phyloP scores from a whole-genome alignment of 345 rosid species.

The Bruguiera gymnorhiza region DNA sequence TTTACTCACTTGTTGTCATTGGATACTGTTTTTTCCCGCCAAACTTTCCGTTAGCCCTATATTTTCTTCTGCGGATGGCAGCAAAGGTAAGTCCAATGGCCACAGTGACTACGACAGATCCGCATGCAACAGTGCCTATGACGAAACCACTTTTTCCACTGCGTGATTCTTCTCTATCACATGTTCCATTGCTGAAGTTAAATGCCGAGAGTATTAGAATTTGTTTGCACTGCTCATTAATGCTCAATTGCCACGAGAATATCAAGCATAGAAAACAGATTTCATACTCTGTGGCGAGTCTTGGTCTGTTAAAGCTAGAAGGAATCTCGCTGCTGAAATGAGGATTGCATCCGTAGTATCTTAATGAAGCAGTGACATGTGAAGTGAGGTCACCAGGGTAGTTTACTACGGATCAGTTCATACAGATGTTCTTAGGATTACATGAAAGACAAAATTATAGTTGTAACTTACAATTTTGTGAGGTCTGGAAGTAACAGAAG shows the following conservation, averaged over 20 bases:
- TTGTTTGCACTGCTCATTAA: neutral
- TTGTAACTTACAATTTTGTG: constrained; percentile 38
- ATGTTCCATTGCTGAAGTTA: constrained; percentile 42
- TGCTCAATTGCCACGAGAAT: neutral
- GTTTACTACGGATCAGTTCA: neutral
- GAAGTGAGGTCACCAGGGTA: constrained; percentile 1
- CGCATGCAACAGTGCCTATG: constrained; percentile 40
- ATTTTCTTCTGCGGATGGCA: constrained; percentile 30
- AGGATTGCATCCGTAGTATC: constrained; percentile 55
- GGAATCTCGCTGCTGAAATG: constrained; percentile 25
- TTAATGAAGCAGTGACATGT: constrained; percentile 20
- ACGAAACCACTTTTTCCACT: constrained; percentile 21
- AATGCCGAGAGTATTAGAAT: constrained; percentile 13
- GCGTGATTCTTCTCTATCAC: constrained; percentile 19
- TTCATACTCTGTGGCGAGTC: constrained; percentile 47
- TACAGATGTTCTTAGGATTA: neutral
- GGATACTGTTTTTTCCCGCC: constrained; percentile 22
- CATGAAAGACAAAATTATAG: neutral
- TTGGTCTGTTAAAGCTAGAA: constrained; percentile 26
- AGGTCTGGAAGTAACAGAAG: constrained; percentile 32
- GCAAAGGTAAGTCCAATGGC: constrained; percentile 31
- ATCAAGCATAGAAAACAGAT: constrained; percentile 7
- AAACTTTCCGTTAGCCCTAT: constrained; percentile 15
- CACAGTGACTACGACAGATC: constrained; percentile 29
- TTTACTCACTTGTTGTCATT: constrained; percentile 47